phyloP scores from a whole-genome alignment of 441 rosid species.

The Mallotus repandus region DNA sequence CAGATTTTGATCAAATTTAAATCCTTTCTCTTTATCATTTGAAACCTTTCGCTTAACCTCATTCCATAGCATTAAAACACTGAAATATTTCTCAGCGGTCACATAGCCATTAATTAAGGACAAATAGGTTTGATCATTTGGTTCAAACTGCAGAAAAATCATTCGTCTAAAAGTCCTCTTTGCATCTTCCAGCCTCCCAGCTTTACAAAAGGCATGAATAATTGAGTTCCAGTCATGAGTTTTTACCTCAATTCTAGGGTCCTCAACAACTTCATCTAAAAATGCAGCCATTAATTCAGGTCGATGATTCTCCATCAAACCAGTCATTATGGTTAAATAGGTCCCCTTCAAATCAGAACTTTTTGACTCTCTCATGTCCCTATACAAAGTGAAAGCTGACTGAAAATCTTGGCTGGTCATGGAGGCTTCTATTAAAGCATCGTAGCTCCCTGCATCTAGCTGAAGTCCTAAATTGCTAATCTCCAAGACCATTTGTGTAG shows the following conservation, averaged over 20 bases:
- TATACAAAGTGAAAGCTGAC: conserved; percentile 82
- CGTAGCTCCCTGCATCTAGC: conserved; percentile 58
- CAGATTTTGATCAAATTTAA: conserved; percentile 59
- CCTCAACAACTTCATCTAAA: conserved; percentile 86
- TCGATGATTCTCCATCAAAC: conserved; percentile 81
- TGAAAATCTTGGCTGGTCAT: conserved; percentile 89
- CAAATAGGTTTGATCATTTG: conserved; percentile 82
- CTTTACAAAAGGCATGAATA: conserved; percentile 89
- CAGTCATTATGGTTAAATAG: conserved; percentile 85
- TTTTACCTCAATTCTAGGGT: conserved; percentile 80
- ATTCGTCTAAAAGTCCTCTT: conserved; percentile 87
- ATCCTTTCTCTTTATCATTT: conserved; percentile 40
- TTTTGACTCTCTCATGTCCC: conserved; percentile 85
- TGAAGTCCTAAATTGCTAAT: conserved; percentile 70
- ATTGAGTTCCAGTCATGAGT: conserved; percentile 98
- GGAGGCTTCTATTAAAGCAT: conserved; percentile 75
- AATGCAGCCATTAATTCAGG: conserved; percentile 94
- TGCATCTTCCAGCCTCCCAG: conserved; percentile 79
- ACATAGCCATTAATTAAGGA: conserved; percentile 82
- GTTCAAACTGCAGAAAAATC: conserved; percentile 72
- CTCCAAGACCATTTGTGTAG: conserved; percentile 85
- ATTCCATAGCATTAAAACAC: conserved; percentile 74
- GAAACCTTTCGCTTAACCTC: conserved; percentile 74
- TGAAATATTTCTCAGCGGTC: conserved; percentile 70
- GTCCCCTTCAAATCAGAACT: conserved; percentile 59